Base-by-base conservation (phyloP, 495 filamentous ascomycete genomes). In the Hypoxylon fuscum region DNA sequence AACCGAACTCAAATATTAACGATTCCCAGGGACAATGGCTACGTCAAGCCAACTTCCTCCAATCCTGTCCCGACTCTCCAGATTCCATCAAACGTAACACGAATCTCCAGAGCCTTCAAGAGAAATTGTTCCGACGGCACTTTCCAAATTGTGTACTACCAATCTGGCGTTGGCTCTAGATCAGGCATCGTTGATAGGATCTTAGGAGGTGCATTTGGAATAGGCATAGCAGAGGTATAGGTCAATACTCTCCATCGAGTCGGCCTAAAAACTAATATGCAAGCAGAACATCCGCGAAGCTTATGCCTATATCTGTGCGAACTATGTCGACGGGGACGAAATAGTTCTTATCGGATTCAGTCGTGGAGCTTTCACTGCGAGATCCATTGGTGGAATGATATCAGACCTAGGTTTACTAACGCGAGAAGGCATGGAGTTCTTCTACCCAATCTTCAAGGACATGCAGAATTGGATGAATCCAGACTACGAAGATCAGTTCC, bases 271-370 rank as follows among this genome's bases (percentile, higher is more conserved):
- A 17, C 65, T 69, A 10, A 70, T 35, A 9, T 20, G 17, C 21
- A 1, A 1, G 31, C 52, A 87, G 72, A 84, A 88, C 62, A 83
- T 92, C 41, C 78, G 86, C 18, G 85, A 87, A 63, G 84, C 81
- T 0, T 92, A 92, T 68, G 78, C 81, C 5, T 91, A 89, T 63
- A 68, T 90, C 12, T 81, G 82, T 18, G 83, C 84, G 38, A 92
- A 92, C 74, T 90, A 85, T 59, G 72, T 80, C 23, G 80, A 83
- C 17, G 83, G 85, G 9, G 88, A 91, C 64, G 87, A 91, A 59
- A 89, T 91, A 38, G 78, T 90, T 49, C 77, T 92, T 20, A 58
- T 90, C 20, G 89, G 88, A 7, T 92, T 91, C 74, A 90, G 87
- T 21, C 80, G 89, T 2, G 88, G 89, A 7, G 88, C 88, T n/a